Conservation (phyloP, 1,284 basidiomycete genomes). For the Thelephora terrestris region DNA sequence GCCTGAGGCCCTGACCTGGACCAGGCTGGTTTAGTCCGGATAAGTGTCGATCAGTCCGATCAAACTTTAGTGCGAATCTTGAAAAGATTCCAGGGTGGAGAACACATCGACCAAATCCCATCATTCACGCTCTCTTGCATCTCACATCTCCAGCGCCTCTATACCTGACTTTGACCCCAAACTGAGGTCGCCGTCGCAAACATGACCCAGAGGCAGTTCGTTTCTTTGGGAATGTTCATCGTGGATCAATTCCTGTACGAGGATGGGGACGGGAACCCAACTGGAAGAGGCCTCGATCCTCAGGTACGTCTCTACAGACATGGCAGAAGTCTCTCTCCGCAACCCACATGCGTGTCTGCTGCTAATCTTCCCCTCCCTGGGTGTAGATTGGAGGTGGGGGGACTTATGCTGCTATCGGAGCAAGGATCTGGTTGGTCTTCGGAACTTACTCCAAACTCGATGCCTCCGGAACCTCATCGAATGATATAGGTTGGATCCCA, state of each 20-base stretch:
- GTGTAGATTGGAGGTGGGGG: slow-evolving; percentile 85
- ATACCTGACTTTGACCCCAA: too few relatives aligned
- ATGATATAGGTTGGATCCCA: slow-evolving; percentile 46
- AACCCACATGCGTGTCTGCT: neutral
- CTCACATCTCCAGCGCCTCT: too few relatives aligned
- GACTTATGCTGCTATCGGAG: slow-evolving; percentile 68
- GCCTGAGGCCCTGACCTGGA: too few relatives aligned
- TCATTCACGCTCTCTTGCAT: too few relatives aligned
- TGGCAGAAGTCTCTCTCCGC: neutral
- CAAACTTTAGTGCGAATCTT: too few relatives aligned
- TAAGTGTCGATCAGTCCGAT: too few relatives aligned
- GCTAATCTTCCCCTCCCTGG: neutral
- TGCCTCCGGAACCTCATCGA: neutral
- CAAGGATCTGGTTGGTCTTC: slow-evolving; percentile 60
- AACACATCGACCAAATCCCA: too few relatives aligned
- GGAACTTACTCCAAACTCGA: slow-evolving; percentile 6
- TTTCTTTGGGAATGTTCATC: slow-evolving; percentile 82
- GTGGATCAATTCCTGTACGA: slow-evolving; percentile 70
- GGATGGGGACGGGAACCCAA: slow-evolving; percentile 44
- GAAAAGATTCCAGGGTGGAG: too few relatives aligned
- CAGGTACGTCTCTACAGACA: slow-evolving; percentile 32
- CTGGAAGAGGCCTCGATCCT: slow-evolving; percentile 31
- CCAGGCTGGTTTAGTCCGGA: too few relatives aligned
- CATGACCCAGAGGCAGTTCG: slow-evolving; percentile 27
- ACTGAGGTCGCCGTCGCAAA: neutral